Evolutionary conservation across 306 rosid genomes (phyloP), one percentile per base, ranked within the genome.

Genomic region (Rosa rugosa): DNA sequence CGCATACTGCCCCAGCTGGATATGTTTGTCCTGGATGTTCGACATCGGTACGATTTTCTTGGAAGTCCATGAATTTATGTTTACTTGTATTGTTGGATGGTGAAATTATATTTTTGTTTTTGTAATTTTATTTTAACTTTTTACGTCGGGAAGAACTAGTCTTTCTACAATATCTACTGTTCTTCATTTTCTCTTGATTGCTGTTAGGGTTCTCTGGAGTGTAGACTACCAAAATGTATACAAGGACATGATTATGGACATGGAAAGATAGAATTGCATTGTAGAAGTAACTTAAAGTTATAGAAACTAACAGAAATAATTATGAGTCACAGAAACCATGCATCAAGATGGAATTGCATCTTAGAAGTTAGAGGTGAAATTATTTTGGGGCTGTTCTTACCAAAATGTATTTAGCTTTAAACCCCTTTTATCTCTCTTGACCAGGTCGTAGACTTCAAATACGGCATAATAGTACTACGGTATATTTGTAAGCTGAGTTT

Each of bases 1-100:
- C 88, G 0, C 96, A 93, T 79, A 96, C 98, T 68, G 99, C 98
- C 46, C 99, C 97, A 38, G 99, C 99, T 79, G 99, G 99, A 85
- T 96, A 93, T 63, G 92, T 73, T 56, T 96, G 99, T 85, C 99
- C 97, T n/a, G 78, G 85, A 59, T 96, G 99, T 85, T 89, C 98
- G 53, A 90, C 89, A 66, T 85, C 92, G 84, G 99, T 96, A 89
- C 81, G 91, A 80, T 76, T 65, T 83, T 51, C 63, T 54, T 73
- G 42, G 56, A 63, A 25, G 53, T 42, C 34, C 51, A 41, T 42
- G 31, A 25, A 69, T 69, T 36, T 69, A n/a, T n/a, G 50, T 36
- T 41, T 38, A 66, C 51, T 41, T 40, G 8, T 68, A 42, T 66
- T 17, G 71, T 38, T 66, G 71, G 23, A 66, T 9, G 27, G 47